Conservation (phyloP, 495 filamentous ascomycete genomes). For the Parmelia sp. region DNA sequence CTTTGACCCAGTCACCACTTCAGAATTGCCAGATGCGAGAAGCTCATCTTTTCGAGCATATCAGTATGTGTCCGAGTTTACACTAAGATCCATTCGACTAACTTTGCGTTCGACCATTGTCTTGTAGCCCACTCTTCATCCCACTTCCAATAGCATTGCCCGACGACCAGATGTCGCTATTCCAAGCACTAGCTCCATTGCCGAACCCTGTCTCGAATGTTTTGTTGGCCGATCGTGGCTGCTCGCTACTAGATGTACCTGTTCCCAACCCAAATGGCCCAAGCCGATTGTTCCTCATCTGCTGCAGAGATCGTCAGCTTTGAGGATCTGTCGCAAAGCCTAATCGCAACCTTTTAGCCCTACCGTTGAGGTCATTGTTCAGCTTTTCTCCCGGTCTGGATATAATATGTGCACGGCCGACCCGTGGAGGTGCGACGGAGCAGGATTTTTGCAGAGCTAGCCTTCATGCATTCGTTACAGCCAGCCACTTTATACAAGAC, state of each 20-base stretch:
- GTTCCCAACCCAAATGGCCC: conserved; percentile 38
- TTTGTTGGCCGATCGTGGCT: conserved; percentile 34
- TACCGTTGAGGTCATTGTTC: conserved; percentile 27
- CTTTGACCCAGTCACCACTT: conserved; percentile 57
- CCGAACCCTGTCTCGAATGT: conserved; percentile 42
- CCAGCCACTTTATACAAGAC: conserved; percentile 5
- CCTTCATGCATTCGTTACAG: conserved; percentile 7
- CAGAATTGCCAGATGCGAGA: conserved; percentile 17
- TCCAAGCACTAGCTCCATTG: conserved; percentile 46
- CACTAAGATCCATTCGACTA: background rate
- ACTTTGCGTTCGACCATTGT: conserved; percentile 24
- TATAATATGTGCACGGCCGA: conserved; percentile 7
- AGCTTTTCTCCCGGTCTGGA: background rate
- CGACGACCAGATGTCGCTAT: conserved; percentile 51
- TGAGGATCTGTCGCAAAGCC: background rate
- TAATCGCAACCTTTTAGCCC: background rate
- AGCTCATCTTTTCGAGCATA: conserved; percentile 19
- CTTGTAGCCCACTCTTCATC: conserved; percentile 40
- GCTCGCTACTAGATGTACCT: conserved; percentile 35
- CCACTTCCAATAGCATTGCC: conserved; percentile 46
- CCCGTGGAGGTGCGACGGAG: background rate
- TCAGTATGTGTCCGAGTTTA: conserved; percentile 6
- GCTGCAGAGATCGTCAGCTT: conserved; percentile 16
- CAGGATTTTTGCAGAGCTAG: conserved; percentile 8
- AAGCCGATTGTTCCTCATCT: conserved; percentile 29